These are phyloP conservation scores for Boletus sp. DNA, from an alignment of 768 basidiomycete species.

Conservation along the genomic window DNA sequence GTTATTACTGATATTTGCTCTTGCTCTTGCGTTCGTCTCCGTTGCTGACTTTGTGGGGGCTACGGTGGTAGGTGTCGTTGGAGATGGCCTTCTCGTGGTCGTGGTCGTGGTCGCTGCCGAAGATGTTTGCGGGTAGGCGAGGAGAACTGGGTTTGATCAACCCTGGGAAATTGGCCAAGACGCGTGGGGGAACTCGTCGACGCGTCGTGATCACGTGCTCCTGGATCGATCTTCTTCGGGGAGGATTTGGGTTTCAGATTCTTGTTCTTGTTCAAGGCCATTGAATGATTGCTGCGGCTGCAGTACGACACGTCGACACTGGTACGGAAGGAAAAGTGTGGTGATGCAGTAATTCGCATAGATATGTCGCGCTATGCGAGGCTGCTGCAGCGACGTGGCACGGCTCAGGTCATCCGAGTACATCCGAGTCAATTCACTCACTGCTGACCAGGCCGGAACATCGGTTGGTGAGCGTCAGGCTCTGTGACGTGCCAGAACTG, in stretches of 20 bases:
- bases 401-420: conserved; percentile 15
- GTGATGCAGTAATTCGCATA: not conserved
- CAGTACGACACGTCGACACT: too few species aligned
- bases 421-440: conserved; percentile 13
- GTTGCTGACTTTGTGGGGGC: not conserved
- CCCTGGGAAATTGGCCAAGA: conserved; percentile 30
- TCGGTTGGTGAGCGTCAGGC: not conserved
- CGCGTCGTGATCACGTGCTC: conserved; percentile 33
- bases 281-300: not conserved
- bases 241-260: not conserved
- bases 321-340: not conserved
- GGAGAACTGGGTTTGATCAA: conserved; percentile 22
- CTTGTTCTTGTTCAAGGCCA: conserved; percentile 10
- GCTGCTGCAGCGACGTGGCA: conserved; percentile 4
- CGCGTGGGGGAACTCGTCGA: conserved; percentile 17
- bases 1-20: not conserved
- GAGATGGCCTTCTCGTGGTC: not conserved
- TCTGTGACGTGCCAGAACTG: too few species aligned
- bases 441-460: not conserved
- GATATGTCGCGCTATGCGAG: conserved; percentile 1
- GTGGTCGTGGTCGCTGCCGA: conserved; percentile 2
- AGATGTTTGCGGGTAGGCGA: not conserved
- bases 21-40: not conserved
- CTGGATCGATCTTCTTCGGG: not conserved
- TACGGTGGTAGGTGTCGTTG: not conserved